A percentile compares a stretch with the other conserved stretches of the same genome.
Evolutionary conservation across 2,329 filamentous ascomycete genomes (phyloP).

Genomic region (Magnaporthiopsis rhizophila): DNA sequence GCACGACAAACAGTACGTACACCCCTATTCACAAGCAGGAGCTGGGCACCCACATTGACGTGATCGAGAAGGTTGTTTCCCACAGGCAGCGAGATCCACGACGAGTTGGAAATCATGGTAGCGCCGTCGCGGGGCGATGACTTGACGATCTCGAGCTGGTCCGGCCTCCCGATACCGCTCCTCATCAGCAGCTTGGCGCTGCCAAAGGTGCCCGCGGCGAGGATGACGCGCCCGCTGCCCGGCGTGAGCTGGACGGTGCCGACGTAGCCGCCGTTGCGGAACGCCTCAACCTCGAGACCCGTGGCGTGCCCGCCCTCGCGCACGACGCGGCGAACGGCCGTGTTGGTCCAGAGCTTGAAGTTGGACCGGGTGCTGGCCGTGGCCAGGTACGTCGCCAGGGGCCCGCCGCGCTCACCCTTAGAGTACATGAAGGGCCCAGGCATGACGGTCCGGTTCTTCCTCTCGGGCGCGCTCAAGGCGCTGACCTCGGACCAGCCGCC

Average conservation of each 20-base stretch:
- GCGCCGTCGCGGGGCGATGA: slow-evolving; percentile 30
- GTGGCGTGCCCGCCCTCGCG: slow-evolving; percentile 54
- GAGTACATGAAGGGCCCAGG: slow-evolving; percentile 56
- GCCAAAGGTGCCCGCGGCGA: slow-evolving; percentile 54
- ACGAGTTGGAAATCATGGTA: slow-evolving; percentile 33
- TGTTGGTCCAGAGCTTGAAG: slow-evolving; percentile 60
- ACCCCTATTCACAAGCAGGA: background rate
- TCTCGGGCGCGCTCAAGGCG: slow-evolving; percentile 45
- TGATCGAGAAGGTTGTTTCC: slow-evolving; percentile 42
- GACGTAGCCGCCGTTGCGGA: slow-evolving; percentile 39
- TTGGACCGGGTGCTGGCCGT: slow-evolving; percentile 47
- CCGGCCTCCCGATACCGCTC: slow-evolving; percentile 52
- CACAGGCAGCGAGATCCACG: slow-evolving; percentile 41
- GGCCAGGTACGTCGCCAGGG: slow-evolving; percentile 57
- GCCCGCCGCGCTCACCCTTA: slow-evolving; percentile 53
- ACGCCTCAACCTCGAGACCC: slow-evolving; percentile 57
- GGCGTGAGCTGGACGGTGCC: slow-evolving; percentile 50
- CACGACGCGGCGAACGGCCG: slow-evolving; percentile 58
- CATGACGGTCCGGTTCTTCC: slow-evolving; percentile 54
- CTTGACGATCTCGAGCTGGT: slow-evolving; percentile 39
- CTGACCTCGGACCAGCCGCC: slow-evolving; percentile 55
- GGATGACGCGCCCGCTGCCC: slow-evolving; percentile 49
- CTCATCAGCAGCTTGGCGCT: slow-evolving; percentile 55
- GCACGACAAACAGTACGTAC: background rate
- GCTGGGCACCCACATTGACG: slow-evolving; percentile 23